A percentile compares a stretch with the other conserved stretches of the same genome.
Evolutionary conservation across 148 eudicot species (phyloP).

Genomic region (Camellia granthamiana): DNA sequence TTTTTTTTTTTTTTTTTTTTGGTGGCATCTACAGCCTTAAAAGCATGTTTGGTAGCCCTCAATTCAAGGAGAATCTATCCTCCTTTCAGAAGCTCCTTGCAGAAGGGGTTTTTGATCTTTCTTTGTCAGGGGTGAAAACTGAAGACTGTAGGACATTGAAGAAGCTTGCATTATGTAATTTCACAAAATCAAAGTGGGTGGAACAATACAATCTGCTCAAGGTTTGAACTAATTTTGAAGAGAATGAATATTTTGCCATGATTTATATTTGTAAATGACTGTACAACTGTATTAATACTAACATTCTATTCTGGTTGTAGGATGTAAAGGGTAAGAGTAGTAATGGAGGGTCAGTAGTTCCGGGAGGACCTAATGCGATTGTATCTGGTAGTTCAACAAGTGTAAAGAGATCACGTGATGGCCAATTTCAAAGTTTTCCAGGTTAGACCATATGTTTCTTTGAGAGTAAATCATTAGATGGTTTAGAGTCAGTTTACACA

Average conservation of each 20-base stretch:
- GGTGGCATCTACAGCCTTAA: conserved; percentile 45
- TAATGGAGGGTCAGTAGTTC: conserved; percentile 31
- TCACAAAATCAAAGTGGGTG: conserved; percentile 68
- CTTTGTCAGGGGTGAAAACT: conserved; percentile 41
- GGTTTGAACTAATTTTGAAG: conserved; percentile 39
- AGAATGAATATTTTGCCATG: background rate
- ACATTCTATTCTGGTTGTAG: conserved; percentile 35
- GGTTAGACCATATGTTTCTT: conserved; percentile 31
- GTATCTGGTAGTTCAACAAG: conserved; percentile 34
- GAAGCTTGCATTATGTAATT: conserved; percentile 59
- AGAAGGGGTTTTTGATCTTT: conserved; percentile 73
- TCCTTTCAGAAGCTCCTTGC: conserved; percentile 75
- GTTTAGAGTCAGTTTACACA: background rate
- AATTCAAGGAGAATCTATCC: conserved; percentile 66
- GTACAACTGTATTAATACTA: background rate
- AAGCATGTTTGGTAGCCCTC: conserved; percentile 61
- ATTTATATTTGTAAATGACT: background rate
- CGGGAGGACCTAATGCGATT: conserved; percentile 36
- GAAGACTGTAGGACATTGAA: conserved; percentile 62
- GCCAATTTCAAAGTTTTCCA: conserved; percentile 36
- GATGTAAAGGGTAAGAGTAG: conserved; percentile 37
- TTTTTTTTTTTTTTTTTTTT: conserved; percentile 14
- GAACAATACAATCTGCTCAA: conserved; percentile 63
- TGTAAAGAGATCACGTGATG: conserved; percentile 45
- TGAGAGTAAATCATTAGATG: background rate